Evolutionary conservation across 2,329 filamentous ascomycete genomes (phyloP).

Genomic region (Arthrobotrys pseudoclavata): DNA sequence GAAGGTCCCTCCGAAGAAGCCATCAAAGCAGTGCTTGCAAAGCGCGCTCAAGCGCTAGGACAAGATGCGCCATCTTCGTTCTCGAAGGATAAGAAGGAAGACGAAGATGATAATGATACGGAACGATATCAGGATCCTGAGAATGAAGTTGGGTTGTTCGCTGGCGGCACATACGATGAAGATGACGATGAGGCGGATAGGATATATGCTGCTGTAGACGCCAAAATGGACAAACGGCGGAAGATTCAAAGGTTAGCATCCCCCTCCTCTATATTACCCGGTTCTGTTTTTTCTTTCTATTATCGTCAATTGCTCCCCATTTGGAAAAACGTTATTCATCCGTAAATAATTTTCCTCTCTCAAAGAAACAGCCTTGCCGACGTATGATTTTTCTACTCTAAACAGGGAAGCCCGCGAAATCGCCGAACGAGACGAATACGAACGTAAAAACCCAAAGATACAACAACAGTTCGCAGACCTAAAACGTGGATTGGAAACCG

Average conservation of each 20-base stretch:
- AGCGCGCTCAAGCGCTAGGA: constrained; percentile 86
- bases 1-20: constrained; percentile 97
- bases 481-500: constrained; percentile 87
- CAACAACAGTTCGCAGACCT: constrained; percentile 97
- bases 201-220: constrained; percentile 95
- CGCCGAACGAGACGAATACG: constrained; percentile 92
- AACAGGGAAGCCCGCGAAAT: constrained; percentile 92
- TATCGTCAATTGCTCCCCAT: constrained; percentile 61
- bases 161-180: constrained; percentile 94
- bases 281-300: constrained; percentile 50
- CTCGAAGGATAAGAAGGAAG: constrained; percentile 77
- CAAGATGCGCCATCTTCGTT: constrained; percentile 79
- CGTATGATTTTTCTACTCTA: constrained; percentile 68
- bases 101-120: constrained; percentile 80
- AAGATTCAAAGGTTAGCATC: constrained; percentile 85
- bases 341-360: constrained; percentile 69
- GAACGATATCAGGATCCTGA: constrained; percentile 94
- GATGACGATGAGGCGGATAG: constrained; percentile 98
- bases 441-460: constrained; percentile 97
- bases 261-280: constrained; percentile 47
- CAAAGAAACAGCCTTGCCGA: constrained; percentile 83
- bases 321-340: constrained; percentile 75
- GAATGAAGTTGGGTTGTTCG: constrained; percentile 95
- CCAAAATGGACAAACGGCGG: constrained; percentile 92
- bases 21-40: constrained; percentile 96